A percentile compares a stretch with the other conserved stretches of the same genome.
These are phyloP conservation scores for Fusarium solani-melongenae DNA, from an alignment of 2,329 filamentous ascomycete genomes.

Conservation along the genomic window DNA sequence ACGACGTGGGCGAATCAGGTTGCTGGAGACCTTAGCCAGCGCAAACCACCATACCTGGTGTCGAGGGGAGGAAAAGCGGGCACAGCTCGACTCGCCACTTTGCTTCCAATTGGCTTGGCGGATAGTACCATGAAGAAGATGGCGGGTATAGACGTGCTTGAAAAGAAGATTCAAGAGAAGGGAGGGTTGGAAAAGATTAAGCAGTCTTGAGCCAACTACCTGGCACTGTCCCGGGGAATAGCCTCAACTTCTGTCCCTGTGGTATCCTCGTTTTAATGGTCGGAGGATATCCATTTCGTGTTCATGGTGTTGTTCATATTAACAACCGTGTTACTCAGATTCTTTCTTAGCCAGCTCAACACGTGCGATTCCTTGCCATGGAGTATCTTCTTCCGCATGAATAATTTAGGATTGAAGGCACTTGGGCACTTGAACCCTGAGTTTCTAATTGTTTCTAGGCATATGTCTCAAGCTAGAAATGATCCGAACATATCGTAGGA, in stretches of 20 bases:
- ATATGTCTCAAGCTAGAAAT: too few species aligned
- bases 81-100: neutral
- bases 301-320: neutral
- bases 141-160: constrained; percentile 25
- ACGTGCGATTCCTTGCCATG: too few species aligned
- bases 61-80: constrained; percentile 21
- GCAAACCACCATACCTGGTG: constrained; percentile 22
- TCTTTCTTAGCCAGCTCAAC: too few species aligned
- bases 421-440: too few species aligned
- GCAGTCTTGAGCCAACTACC: neutral
- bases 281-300: neutral
- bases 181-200: neutral
- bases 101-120: constrained; percentile 17
- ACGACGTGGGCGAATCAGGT: constrained; percentile 30
- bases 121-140: constrained; percentile 24
- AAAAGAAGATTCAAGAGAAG: constrained; percentile 15
- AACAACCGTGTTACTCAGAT: too few species aligned
- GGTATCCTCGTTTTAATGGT: neutral
- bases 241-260: neutral
- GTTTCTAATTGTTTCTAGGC: too few species aligned
- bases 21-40: constrained; percentile 22
- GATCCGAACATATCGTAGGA: too few species aligned
- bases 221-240: too few species aligned
- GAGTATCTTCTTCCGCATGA: too few species aligned
- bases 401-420: too few species aligned